Conservation (phyloP, 2,329 filamentous ascomycete species). For the Ceratocystiopsis minuta region DNA sequence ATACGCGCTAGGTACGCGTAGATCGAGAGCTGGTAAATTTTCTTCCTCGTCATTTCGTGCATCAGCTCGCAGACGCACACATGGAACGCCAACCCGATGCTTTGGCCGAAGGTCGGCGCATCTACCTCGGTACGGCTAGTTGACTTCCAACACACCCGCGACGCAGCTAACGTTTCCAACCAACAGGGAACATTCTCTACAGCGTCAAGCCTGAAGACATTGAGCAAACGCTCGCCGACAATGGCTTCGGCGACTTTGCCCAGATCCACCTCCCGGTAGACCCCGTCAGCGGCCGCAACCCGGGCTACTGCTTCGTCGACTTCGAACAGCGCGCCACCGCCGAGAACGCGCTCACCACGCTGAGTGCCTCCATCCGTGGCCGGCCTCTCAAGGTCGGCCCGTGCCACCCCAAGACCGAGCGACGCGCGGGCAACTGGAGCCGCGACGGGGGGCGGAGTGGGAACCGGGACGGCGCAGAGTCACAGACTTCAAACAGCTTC, state of each 20-base stretch:
- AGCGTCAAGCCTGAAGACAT: constrained; percentile 25
- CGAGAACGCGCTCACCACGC: constrained; percentile 33
- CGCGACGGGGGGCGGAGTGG: too few relatives aligned
- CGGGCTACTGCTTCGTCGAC: constrained; percentile 60
- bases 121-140: constrained; percentile 4
- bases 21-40: too few relatives aligned
- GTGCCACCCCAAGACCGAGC: constrained; percentile 33
- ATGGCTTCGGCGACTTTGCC: constrained; percentile 21
- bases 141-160: constrained; percentile 19
- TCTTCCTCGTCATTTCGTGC: too few relatives aligned
- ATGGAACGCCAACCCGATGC: neutral
- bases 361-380: constrained; percentile 36
- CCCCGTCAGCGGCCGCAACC: constrained; percentile 48
- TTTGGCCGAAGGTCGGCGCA: constrained; percentile 6
- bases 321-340: constrained; percentile 39
- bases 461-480: too few relatives aligned
- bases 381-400: constrained; percentile 46
- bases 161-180: constrained; percentile 14
- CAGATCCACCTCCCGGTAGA: constrained; percentile 53
- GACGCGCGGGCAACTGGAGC: too few relatives aligned
- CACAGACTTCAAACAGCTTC: too few relatives aligned
- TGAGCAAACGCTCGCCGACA: constrained; percentile 15
- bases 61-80: too few relatives aligned
- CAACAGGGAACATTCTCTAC: constrained; percentile 43
- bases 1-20: too few relatives aligned